Percentiles rank a stretch among this genome's conserved stretches.
Conservation (phyloP, 208 protist species). For the Naegleria lovaniensis region DNA sequence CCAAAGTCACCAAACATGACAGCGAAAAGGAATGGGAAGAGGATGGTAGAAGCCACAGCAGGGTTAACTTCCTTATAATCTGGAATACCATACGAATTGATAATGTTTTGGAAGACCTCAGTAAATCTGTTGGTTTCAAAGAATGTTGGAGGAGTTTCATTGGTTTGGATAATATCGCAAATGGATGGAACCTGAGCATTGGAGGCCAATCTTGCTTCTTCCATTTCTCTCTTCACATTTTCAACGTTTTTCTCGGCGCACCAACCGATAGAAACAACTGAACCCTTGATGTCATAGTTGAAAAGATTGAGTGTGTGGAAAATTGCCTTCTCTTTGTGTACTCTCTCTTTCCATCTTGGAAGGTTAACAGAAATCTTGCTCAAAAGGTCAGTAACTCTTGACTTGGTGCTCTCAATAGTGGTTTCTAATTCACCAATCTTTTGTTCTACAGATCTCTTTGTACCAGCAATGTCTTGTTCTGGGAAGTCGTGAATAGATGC, state of each 20-base stretch:
- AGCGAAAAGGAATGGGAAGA: constrained; percentile 99
- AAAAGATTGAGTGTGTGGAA: constrained; percentile 93
- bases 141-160: constrained; percentile 88
- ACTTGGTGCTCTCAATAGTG: constrained; percentile 44
- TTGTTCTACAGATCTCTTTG: not conserved
- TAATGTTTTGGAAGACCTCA: constrained; percentile 88
- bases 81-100: constrained; percentile 94
- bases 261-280: constrained; percentile 85
- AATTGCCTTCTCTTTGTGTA: constrained; percentile 87
- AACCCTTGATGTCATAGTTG: constrained; percentile 71
- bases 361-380: constrained; percentile 60
- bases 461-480: constrained; percentile 48
- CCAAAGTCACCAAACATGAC: constrained; percentile 99
- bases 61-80: constrained; percentile 83
- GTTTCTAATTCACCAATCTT: constrained; percentile 19
- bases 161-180: constrained; percentile 72
- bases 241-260: constrained; percentile 64
- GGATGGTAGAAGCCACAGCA: constrained; percentile 90
- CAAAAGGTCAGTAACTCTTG: constrained; percentile 54
- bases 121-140: constrained; percentile 95
- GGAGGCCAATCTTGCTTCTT: constrained; percentile 61
- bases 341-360: constrained; percentile 73
- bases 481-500: constrained; percentile 87
- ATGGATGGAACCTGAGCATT: constrained; percentile 80
- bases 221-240: constrained; percentile 63